A percentile compares a stretch with the other conserved stretches of the same genome.
These are phyloP conservation scores for Trichosporon sp. DNA, from an alignment of 1,284 basidiomycete species.

Conservation along the genomic window DNA sequence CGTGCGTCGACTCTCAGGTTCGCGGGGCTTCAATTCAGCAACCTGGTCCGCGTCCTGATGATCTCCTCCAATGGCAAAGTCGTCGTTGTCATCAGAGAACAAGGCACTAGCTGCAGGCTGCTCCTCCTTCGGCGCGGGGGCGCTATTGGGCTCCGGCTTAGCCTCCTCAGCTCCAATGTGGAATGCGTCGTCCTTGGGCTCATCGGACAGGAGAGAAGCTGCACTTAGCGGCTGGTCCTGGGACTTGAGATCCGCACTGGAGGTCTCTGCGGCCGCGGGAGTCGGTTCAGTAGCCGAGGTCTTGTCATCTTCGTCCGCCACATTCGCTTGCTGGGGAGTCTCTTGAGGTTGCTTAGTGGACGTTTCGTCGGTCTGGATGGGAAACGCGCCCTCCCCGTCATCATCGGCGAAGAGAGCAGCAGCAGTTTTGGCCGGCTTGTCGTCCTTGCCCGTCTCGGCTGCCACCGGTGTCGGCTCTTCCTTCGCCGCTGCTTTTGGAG, in stretches of 20 bases:
- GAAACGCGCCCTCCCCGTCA: slow-evolving; percentile 22
- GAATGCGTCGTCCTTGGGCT: slow-evolving; percentile 16
- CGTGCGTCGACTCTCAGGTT: not conserved
- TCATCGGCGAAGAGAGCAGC: slow-evolving; percentile 30
- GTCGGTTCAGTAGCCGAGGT: not conserved
- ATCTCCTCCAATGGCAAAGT: slow-evolving; percentile 20
- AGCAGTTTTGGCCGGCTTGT: not conserved
- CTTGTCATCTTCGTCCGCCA: not conserved
- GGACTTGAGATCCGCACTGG: not conserved
- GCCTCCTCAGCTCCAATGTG: not conserved
- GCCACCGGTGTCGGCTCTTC: not conserved
- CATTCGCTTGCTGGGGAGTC: not conserved
- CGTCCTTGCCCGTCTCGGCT: not conserved
- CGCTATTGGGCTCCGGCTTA: no score
- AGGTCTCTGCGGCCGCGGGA: no score
- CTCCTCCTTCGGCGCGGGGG: not conserved
- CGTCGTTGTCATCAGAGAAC: slow-evolving; percentile 14
- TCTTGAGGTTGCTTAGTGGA: not conserved
- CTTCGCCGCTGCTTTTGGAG: not conserved
- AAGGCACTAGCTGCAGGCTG: not conserved
- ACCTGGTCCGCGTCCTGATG: slow-evolving; percentile 8
- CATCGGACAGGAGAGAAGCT: slow-evolving; percentile 8
- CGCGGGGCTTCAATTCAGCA: not conserved
- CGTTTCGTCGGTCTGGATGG: slow-evolving; percentile 8
- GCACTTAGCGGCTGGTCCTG: not conserved